Conservation (phyloP, 2,329 filamentous ascomycete species). For the Alternaria panax region DNA sequence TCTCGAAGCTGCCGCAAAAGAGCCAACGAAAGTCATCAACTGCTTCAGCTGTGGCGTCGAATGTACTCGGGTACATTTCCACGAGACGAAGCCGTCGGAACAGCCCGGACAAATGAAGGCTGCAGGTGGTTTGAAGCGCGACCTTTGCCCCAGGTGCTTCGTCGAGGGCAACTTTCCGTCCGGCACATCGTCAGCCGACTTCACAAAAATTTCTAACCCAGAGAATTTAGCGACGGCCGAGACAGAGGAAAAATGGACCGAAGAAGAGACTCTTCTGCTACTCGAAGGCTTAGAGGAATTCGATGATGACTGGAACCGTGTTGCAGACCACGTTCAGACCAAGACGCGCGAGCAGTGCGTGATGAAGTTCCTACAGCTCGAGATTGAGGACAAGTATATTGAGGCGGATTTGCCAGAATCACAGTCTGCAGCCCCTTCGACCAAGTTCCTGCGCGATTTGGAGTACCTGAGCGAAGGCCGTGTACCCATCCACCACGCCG, state of each 20-base stretch:
- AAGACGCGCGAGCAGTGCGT: slow-evolving; percentile 95
- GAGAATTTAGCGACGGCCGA: slow-evolving; percentile 80
- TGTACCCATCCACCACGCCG: slow-evolving; percentile 87
- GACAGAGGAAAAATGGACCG: slow-evolving; percentile 87
- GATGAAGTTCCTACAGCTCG: slow-evolving; percentile 91
- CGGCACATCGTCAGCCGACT: slow-evolving; percentile 80
- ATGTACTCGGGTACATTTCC: slow-evolving; percentile 76
- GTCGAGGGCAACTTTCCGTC: slow-evolving; percentile 82
- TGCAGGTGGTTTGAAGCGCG: slow-evolving; percentile 72
- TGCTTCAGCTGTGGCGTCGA: slow-evolving; percentile 94
- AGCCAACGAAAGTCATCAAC: slow-evolving; percentile 72
- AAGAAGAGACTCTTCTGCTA: slow-evolving; percentile 86
- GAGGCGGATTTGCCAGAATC: slow-evolving; percentile 73
- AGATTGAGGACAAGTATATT: slow-evolving; percentile 97
- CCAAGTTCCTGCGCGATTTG: slow-evolving; percentile 56
- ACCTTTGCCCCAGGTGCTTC: slow-evolving; percentile 91
- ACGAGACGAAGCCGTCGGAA: slow-evolving; percentile 69
- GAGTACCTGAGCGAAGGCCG: slow-evolving; percentile 75
- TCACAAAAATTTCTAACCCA: slow-evolving; percentile 89
- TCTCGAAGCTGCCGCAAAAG: slow-evolving; percentile 66
- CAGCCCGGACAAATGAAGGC: slow-evolving; percentile 59
- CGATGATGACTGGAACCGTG: slow-evolving; percentile 94
- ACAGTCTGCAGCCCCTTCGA: slow-evolving; percentile 55
- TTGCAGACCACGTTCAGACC: slow-evolving; percentile 90
- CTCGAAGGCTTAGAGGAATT: slow-evolving; percentile 91